A percentile compares a stretch with the other conserved stretches of the same genome.
phyloP scores from a whole-genome alignment of 495 filamentous ascomycete species.

The Podospora australis region DNA sequence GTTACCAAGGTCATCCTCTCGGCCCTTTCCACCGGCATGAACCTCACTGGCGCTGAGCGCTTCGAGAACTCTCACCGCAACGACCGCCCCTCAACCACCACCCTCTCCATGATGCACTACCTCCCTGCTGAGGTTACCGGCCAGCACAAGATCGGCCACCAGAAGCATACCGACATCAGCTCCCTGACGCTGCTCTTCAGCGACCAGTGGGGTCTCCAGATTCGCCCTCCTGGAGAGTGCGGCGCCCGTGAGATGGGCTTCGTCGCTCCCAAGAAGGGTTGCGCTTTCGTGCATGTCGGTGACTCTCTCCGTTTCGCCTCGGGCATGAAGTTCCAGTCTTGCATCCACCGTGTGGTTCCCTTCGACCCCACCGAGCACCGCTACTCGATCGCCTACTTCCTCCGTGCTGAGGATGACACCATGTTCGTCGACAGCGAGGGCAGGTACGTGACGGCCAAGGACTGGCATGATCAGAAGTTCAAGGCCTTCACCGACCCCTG shows the following conservation, averaged over 20 bases:
- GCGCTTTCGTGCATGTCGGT: constrained; percentile 51
- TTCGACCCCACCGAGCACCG: constrained; percentile 43
- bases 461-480: constrained; percentile 56
- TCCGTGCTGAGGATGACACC: constrained; percentile 47
- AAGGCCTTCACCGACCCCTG: constrained; percentile 45
- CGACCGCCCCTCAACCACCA: constrained; percentile 42
- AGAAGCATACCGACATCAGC: constrained; percentile 56
- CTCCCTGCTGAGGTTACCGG: constrained; percentile 36
- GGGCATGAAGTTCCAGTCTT: constrained; percentile 44
- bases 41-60: constrained; percentile 33
- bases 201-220: constrained; percentile 52
- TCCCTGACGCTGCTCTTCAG: constrained; percentile 51
- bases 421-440: constrained; percentile 47
- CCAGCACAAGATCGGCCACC: constrained; percentile 41
- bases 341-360: constrained; percentile 52
- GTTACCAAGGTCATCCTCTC: constrained; percentile 47
- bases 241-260: constrained; percentile 44
- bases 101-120: constrained; percentile 43
- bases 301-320: constrained; percentile 50
- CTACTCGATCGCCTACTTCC: constrained; percentile 54
- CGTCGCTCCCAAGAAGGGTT: constrained; percentile 42
- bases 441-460: constrained; percentile 38
- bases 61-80: constrained; percentile 50
- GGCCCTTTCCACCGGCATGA: constrained; percentile 41
- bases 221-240: constrained; percentile 39